Conservation (phyloP, 2,329 filamentous ascomycete species). For the Alternaria arbusti region DNA sequence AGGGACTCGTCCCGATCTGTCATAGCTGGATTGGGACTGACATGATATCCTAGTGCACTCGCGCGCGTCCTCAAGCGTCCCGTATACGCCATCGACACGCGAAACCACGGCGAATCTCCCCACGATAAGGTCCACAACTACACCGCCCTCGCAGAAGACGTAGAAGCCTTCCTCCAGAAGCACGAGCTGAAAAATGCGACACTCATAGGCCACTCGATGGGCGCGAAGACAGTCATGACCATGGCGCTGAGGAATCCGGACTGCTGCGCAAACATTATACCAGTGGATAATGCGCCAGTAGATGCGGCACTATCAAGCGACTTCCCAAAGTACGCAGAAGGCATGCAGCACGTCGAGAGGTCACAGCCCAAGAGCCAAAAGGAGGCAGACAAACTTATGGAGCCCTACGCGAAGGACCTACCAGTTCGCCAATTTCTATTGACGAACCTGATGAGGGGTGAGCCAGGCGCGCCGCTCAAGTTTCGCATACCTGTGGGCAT, state of each 20-base stretch:
- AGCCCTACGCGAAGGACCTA: slow-evolving; percentile 74
- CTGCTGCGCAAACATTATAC: slow-evolving; percentile 72
- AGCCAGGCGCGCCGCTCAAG: slow-evolving; percentile 63
- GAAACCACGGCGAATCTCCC: slow-evolving; percentile 92
- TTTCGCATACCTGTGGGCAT: slow-evolving; percentile 82
- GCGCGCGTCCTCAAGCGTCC: slow-evolving; percentile 80
- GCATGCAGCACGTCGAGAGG: slow-evolving; percentile 81
- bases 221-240: slow-evolving; percentile 91
- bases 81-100: slow-evolving; percentile 85
- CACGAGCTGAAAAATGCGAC: slow-evolving; percentile 74
- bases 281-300: slow-evolving; percentile 91
- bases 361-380: slow-evolving; percentile 70
- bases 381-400: slow-evolving; percentile 81
- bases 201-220: slow-evolving; percentile 95
- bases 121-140: slow-evolving; percentile 82
- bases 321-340: slow-evolving; percentile 81
- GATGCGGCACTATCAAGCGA: slow-evolving; percentile 76
- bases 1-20: neutral
- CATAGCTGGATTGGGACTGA: neutral
- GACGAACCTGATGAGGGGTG: slow-evolving; percentile 73
- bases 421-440: slow-evolving; percentile 89
- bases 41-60: slow-evolving; percentile 65
- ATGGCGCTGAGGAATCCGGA: slow-evolving; percentile 75
- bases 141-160: slow-evolving; percentile 78
- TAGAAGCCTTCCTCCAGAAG: slow-evolving; percentile 76